phyloP scores from a whole-genome alignment of 2,329 filamentous ascomycete genomes.

The Aureobasidium namibiae region DNA sequence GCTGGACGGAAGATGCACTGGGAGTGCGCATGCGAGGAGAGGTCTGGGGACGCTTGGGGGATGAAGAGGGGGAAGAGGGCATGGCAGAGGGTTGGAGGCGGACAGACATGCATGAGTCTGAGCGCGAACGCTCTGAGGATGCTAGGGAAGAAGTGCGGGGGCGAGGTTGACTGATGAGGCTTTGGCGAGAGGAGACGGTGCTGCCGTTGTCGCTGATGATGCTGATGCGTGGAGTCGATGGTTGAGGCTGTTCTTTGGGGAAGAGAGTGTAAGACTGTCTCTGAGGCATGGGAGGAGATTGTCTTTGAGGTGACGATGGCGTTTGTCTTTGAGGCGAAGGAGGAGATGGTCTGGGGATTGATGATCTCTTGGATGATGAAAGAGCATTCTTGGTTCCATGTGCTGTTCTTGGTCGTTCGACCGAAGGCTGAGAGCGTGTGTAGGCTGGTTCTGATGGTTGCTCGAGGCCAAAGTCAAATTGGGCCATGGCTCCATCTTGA shows the following conservation, averaged over 20 bases:
- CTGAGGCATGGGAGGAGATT: background rate
- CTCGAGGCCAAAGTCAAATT: constrained; percentile 8
- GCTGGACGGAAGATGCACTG: background rate
- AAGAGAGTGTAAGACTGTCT: constrained; percentile 9
- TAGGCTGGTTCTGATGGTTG: background rate
- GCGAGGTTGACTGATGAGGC: background rate
- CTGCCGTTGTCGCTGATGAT: background rate
- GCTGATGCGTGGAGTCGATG: constrained; percentile 2
- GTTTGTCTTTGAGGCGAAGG: background rate
- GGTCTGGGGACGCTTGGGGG: constrained; percentile 5
- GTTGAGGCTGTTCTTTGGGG: background rate
- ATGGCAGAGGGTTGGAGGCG: constrained; percentile 2
- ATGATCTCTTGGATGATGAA: background rate
- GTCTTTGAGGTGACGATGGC: background rate
- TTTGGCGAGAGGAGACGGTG: background rate
- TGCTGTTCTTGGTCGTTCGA: background rate
- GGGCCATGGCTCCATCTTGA: background rate
- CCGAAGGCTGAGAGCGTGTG: background rate
- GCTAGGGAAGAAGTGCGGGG: background rate
- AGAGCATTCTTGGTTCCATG: background rate
- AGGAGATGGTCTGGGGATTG: background rate
- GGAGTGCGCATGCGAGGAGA: constrained; percentile 1
- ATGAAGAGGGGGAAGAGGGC: background rate
- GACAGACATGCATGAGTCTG: constrained; percentile 10
- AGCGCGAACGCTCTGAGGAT: constrained; percentile 4